A percentile compares a stretch with the other conserved stretches of the same genome.
Conservation (phyloP, 306 rosid species). For the Crataegus laevigata region DNA sequence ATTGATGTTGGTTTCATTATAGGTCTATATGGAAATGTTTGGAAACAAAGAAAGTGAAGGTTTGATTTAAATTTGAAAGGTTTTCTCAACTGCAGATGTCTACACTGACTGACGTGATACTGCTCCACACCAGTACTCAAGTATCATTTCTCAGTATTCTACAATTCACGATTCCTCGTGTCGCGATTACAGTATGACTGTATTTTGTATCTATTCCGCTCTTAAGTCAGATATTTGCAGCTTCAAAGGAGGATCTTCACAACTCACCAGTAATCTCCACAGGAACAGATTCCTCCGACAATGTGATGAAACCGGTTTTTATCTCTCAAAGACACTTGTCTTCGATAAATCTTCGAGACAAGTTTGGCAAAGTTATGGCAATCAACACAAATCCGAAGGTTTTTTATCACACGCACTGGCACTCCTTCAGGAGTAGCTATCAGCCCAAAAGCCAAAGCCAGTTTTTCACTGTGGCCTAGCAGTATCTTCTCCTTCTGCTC, state of each 20-base stretch:
- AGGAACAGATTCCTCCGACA: constrained; percentile 70
- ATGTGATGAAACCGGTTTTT: constrained; percentile 70
- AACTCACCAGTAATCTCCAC: constrained; percentile 75
- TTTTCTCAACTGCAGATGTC: too few relatives aligned
- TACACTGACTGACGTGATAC: too few relatives aligned
- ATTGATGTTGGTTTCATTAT: too few relatives aligned
- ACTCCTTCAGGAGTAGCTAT: constrained; percentile 44
- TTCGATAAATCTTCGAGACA: constrained; percentile 44
- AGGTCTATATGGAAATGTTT: too few relatives aligned
- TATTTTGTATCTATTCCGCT: background rate
- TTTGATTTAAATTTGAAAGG: too few relatives aligned
- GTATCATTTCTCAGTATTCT: background rate
- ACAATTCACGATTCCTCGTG: background rate
- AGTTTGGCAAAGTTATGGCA: constrained; percentile 84
- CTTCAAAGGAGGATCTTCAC: background rate
- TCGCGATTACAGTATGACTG: too few relatives aligned
- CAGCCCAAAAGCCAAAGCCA: constrained; percentile 73
- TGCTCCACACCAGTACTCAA: too few relatives aligned
- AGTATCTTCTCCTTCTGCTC: constrained; percentile 89
- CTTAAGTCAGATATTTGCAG: background rate
- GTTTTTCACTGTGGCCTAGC: constrained; percentile 72
- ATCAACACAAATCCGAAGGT: constrained; percentile 83
- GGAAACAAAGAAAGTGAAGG: too few relatives aligned
- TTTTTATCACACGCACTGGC: constrained; percentile 65
- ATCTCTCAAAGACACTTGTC: constrained; percentile 70